phyloP scores from a whole-genome alignment of 495 filamentous ascomycete genomes.

The Xylaria grammica region DNA sequence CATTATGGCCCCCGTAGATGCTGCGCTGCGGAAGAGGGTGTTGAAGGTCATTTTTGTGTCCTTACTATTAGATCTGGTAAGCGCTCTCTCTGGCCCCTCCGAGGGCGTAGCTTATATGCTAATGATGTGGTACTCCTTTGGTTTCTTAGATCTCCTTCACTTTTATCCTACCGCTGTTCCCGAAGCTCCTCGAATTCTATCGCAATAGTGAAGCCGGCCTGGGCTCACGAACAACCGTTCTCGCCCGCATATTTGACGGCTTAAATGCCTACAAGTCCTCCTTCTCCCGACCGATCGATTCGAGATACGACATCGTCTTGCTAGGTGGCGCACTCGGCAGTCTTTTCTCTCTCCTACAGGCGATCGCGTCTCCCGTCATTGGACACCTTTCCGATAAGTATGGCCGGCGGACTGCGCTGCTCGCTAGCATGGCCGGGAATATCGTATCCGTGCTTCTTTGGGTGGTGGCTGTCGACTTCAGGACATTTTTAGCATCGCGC shows the following conservation, averaged over 20 bases:
- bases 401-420: constrained; percentile 85
- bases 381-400: constrained; percentile 86
- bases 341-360: constrained; percentile 91
- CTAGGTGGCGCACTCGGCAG: constrained; percentile 93
- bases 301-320: constrained; percentile 95
- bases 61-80: constrained; percentile 59
- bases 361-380: constrained; percentile 89
- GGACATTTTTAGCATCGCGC: constrained; percentile 90
- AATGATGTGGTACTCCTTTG: constrained; percentile 14
- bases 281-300: constrained; percentile 92
- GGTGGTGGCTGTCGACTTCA: constrained; percentile 91
- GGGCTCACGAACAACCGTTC: constrained; percentile 64
- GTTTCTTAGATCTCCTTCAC: constrained; percentile 62
- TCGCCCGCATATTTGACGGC: constrained; percentile 77
- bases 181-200: constrained; percentile 94
- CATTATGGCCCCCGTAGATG: constrained; percentile 51
- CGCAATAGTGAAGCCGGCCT: constrained; percentile 67
- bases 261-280: constrained; percentile 95
- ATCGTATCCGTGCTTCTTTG: constrained; percentile 90
- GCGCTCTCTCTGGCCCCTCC: constrained; percentile 4
- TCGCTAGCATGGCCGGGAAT: constrained; percentile 95
- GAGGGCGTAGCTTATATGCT: constrained; percentile 34
- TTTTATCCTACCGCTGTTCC: constrained; percentile 97
- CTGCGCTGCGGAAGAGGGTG: constrained; percentile 73
- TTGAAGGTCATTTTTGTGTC: constrained; percentile 72